phyloP scores from a whole-genome alignment of 1,284 basidiomycete genomes.

The Tremellales sp. region DNA sequence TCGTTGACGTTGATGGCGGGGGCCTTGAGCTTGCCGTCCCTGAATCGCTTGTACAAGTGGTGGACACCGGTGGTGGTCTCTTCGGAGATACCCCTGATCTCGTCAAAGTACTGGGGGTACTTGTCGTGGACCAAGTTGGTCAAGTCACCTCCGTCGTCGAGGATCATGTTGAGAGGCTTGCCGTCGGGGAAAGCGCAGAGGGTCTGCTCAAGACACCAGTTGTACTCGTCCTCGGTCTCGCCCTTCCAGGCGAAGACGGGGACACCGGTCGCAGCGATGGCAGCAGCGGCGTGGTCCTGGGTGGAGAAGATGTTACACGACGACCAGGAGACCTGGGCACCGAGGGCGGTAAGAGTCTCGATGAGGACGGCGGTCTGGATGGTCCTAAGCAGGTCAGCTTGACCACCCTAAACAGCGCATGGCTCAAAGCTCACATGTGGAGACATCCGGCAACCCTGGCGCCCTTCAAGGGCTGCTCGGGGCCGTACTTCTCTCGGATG shows the following conservation, averaged over 20 bases:
- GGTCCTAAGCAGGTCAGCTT: constrained; percentile 59
- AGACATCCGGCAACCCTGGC: constrained; percentile 96
- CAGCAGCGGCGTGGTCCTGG: constrained; percentile 97
- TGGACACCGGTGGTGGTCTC: constrained; percentile 99
- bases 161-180: constrained; percentile 94
- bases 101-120: constrained; percentile 82
- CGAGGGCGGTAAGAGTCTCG: constrained; percentile 89
- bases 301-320: constrained; percentile 99
- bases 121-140: constrained; percentile 95
- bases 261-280: constrained; percentile 95
- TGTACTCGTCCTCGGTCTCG: constrained; percentile 98
- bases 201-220: constrained; percentile 97
- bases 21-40: constrained; percentile 91
- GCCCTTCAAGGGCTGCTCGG: constrained; percentile 82
- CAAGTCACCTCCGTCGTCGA: constrained; percentile 98
- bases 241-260: constrained; percentile 99
- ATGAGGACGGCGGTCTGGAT: constrained; percentile 96
- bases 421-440: constrained; percentile 65
- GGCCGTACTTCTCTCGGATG: constrained; percentile 78
- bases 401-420: not conserved
- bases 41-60: constrained; percentile 96
- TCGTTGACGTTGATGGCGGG: constrained; percentile 99
- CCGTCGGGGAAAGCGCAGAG: constrained; percentile 65
- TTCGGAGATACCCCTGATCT: constrained; percentile 90
- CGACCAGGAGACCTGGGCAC: constrained; percentile 98